These are phyloP conservation scores for Mrakia hoshinonis DNA, from an alignment of 768 basidiomycete species.

Conservation along the genomic window DNA sequence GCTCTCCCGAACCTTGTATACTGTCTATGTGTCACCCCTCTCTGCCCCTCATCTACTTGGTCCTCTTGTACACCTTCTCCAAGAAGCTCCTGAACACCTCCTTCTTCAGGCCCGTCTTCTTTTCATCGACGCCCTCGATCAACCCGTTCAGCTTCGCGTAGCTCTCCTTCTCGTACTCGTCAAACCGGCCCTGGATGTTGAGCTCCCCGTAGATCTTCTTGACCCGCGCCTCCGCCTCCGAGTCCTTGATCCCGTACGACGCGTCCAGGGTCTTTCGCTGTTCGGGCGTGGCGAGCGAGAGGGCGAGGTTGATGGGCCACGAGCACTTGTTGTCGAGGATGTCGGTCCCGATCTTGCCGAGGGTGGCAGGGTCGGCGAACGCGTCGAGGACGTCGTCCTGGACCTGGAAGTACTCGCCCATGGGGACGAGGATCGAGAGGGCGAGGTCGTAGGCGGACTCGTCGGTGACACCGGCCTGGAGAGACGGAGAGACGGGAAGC, in stretches of 20 bases:
- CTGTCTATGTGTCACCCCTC: too few relatives aligned
- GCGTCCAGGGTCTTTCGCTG: slow-evolving; percentile 47
- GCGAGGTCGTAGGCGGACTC: slow-evolving; percentile 62
- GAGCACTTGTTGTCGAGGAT: slow-evolving; percentile 98
- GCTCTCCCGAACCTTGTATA: too few relatives aligned
- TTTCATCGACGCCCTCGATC: slow-evolving; percentile 68
- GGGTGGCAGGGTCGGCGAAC: slow-evolving; percentile 75
- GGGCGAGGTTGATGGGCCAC: slow-evolving; percentile 87
- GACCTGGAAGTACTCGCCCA: slow-evolving; percentile 97
- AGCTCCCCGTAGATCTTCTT: slow-evolving; percentile 66
- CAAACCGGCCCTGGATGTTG: slow-evolving; percentile 56
- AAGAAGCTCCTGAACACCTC: slow-evolving; percentile 79
- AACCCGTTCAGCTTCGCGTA: slow-evolving; percentile 58
- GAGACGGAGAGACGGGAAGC: slow-evolving; percentile 34
- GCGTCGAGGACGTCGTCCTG: slow-evolving; percentile 97
- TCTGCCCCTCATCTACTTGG: too few relatives aligned
- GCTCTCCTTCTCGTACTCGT: slow-evolving; percentile 65
- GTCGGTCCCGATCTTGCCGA: slow-evolving; percentile 96
- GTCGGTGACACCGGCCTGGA: slow-evolving; percentile 42
- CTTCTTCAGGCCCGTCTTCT: slow-evolving; percentile 46
- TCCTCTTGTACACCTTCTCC: slow-evolving; percentile 67
- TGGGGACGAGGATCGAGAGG: slow-evolving; percentile 69
- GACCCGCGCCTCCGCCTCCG: slow-evolving; percentile 52
- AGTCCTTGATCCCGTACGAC: slow-evolving; percentile 57
- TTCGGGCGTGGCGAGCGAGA: slow-evolving; percentile 45